phyloP scores from a whole-genome alignment of 2,329 filamentous ascomycete genomes.

The Huntiella decipiens region DNA sequence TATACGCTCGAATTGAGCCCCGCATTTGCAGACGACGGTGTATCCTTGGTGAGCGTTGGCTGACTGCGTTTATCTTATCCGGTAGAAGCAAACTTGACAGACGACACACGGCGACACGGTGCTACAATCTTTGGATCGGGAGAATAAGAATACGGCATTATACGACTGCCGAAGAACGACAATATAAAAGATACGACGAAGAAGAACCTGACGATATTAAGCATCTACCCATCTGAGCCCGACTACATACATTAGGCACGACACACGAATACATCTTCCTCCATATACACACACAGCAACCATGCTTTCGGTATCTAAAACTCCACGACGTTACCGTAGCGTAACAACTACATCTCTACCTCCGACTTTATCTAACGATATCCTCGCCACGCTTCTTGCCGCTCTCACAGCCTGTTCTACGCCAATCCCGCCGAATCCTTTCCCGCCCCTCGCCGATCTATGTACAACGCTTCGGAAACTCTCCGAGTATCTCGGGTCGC shows the following conservation, averaged over 20 bases:
- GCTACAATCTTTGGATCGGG: neutral
- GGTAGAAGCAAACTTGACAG: too few species aligned
- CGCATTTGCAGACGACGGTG: too few species aligned
- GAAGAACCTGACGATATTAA: too few species aligned
- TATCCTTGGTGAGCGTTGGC: too few species aligned
- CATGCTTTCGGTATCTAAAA: conserved; percentile 14
- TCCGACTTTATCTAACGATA: conserved; percentile 39
- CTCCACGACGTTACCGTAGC: conserved; percentile 40
- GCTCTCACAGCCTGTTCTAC: conserved; percentile 23
- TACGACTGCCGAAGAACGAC: too few species aligned
- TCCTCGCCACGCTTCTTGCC: conserved; percentile 36
- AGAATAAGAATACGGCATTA: neutral
- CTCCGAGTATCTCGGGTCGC: conserved; percentile 39
- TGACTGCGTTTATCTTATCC: too few species aligned
- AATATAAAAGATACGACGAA: too few species aligned
- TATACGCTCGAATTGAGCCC: too few species aligned
- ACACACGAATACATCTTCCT: neutral
- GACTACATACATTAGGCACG: neutral
- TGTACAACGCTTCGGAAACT: conserved; percentile 43
- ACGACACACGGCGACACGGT: neutral
- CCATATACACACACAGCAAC: neutral
- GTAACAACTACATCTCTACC: conserved; percentile 42
- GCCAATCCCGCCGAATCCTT: conserved; percentile 16
- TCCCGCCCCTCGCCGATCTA: conserved; percentile 29
- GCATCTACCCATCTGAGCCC: too few species aligned